A percentile compares a stretch with the other conserved stretches of the same genome.
Evolutionary conservation across 768 basidiomycete genomes (phyloP).

Genomic region (Serendipita indica): DNA sequence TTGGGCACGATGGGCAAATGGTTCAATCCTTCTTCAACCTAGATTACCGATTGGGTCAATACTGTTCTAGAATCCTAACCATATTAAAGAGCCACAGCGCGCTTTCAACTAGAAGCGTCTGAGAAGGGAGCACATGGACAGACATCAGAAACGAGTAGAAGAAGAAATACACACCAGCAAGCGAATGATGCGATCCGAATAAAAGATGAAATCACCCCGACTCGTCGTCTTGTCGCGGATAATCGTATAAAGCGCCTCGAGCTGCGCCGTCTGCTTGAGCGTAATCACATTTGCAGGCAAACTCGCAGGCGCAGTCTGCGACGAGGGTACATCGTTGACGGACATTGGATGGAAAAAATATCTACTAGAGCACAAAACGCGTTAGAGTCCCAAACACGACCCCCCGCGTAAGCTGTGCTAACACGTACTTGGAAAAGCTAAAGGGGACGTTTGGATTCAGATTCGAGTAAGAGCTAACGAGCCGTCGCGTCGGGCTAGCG

Average conservation of each 20-base stretch:
- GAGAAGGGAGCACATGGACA: neutral
- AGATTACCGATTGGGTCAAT: conserved; percentile 30
- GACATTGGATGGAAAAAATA: too few relatives aligned
- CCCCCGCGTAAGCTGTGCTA: too few relatives aligned
- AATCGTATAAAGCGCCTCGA: conserved; percentile 91
- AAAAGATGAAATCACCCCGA: conserved; percentile 92
- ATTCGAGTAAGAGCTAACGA: too few relatives aligned
- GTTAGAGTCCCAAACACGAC: too few relatives aligned
- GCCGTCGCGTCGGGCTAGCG: too few relatives aligned
- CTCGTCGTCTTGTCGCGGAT: conserved; percentile 79
- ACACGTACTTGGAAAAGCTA: too few relatives aligned
- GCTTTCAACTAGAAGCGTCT: neutral
- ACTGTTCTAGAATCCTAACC: neutral
- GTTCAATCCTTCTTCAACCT: conserved; percentile 75
- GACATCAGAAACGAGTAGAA: conserved; percentile 3
- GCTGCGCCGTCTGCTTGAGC: conserved; percentile 77
- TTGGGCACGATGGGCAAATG: conserved; percentile 63
- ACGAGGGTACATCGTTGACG: too few relatives aligned
- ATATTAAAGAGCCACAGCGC: too few relatives aligned
- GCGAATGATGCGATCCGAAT: conserved; percentile 78
- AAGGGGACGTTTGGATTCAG: too few relatives aligned
- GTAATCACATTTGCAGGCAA: conserved; percentile 78
- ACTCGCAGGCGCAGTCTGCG: conserved; percentile 25
- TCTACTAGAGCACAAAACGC: too few relatives aligned
- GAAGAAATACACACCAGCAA: conserved; percentile 33